Evolutionary conservation across 306 rosid species (phyloP).

Genomic region (Trifolium subterraneum): DNA sequence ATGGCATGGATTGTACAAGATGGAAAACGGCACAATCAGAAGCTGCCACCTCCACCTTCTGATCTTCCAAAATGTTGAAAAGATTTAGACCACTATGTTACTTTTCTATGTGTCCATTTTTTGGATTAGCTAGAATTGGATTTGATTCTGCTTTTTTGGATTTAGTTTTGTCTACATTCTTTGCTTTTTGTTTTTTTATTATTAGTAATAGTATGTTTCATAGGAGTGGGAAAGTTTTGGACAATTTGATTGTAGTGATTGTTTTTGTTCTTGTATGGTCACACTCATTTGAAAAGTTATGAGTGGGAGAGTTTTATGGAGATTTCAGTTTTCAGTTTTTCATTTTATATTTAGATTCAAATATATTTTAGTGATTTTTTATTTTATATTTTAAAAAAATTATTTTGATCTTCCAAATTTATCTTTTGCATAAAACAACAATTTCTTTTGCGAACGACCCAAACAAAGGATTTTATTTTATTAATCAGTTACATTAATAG

Average conservation of each 20-base stretch:
- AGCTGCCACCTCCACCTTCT: conserved; percentile 81
- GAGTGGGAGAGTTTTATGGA: conserved; percentile 23
- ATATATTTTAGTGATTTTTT: too few species aligned
- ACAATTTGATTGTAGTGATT: conserved; percentile 19
- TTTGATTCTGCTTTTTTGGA: conserved; percentile 22
- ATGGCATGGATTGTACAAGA: conserved; percentile 85
- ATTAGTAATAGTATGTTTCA: not conserved
- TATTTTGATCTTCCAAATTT: too few species aligned
- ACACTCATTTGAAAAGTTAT: conserved; percentile 4
- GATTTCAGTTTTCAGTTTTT: not conserved
- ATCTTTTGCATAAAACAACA: too few species aligned
- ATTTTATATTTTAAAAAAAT: too few species aligned
- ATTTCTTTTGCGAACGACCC: too few species aligned
- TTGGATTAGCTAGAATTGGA: conserved; percentile 19
- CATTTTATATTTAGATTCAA: not conserved
- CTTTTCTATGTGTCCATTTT: conserved; percentile 35
- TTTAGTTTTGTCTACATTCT: conserved; percentile 25
- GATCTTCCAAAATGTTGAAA: conserved; percentile 78
- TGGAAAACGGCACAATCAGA: conserved; percentile 64
- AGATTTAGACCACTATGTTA: not conserved
- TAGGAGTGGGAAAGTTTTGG: conserved; percentile 13
- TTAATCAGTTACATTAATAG: too few species aligned
- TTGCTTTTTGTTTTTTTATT: not conserved
- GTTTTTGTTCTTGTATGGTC: not conserved
- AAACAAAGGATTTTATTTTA: too few species aligned